phyloP scores from a whole-genome alignment of 495 filamentous ascomycete species.

The Penicillium egyptiacum region DNA sequence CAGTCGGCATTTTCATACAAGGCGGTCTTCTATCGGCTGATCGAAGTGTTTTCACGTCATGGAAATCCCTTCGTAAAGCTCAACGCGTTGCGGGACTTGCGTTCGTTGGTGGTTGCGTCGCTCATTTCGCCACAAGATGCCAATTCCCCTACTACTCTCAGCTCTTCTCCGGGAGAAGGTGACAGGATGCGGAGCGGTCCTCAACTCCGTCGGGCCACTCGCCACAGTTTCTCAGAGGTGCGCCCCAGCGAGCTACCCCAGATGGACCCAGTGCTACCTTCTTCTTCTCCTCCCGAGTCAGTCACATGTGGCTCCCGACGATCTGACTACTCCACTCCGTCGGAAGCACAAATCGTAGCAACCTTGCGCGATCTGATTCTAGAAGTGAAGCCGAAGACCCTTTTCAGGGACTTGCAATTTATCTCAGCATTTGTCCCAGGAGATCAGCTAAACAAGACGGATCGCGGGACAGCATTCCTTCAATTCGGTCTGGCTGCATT shows the following conservation, averaged over 20 bases:
- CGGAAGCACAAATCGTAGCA: slow-evolving; percentile 67
- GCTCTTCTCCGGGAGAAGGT: background rate
- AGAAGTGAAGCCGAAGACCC: slow-evolving; percentile 78
- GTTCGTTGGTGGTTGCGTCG: slow-evolving; percentile 76
- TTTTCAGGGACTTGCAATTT: slow-evolving; percentile 94
- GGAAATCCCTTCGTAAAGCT: slow-evolving; percentile 87
- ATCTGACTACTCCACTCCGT: slow-evolving; percentile 41
- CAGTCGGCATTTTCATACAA: slow-evolving; percentile 62
- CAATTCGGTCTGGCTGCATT: slow-evolving; percentile 87
- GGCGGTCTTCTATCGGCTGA: slow-evolving; percentile 72
- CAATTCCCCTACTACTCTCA: slow-evolving; percentile 12
- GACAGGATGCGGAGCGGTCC: slow-evolving; percentile 6
- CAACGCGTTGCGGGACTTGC: slow-evolving; percentile 77
- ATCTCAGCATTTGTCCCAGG: slow-evolving; percentile 89
- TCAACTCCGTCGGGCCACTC: slow-evolving; percentile 24
- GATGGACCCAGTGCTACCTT: slow-evolving; percentile 22
- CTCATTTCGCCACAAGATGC: slow-evolving; percentile 55
- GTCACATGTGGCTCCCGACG: slow-evolving; percentile 39
- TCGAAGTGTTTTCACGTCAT: slow-evolving; percentile 86
- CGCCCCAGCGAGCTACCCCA: slow-evolving; percentile 16
- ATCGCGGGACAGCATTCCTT: slow-evolving; percentile 90
- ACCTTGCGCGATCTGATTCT: slow-evolving; percentile 77
- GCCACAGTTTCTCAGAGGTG: slow-evolving; percentile 41
- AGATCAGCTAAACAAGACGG: slow-evolving; percentile 77
- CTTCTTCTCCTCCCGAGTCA: slow-evolving; percentile 36